Conservation (phyloP, 805 yeast species). For the Ogataea nakhonphanomensis region DNA sequence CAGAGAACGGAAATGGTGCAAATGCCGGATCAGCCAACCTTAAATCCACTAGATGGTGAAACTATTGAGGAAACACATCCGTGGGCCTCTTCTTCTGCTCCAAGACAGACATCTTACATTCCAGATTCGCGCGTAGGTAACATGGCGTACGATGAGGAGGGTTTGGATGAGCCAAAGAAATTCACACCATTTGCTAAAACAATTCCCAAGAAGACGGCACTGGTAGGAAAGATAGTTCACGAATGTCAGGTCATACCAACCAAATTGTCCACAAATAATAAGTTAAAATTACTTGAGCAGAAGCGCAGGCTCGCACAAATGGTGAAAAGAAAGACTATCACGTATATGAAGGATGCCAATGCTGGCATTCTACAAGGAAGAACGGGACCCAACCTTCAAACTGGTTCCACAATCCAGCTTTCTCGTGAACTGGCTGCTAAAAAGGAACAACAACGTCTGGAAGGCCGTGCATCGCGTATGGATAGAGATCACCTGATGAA, state of each 20-base stretch:
- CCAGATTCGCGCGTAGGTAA: slow-evolving; percentile 24
- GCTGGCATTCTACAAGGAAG: slow-evolving; percentile 88
- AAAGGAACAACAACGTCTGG: slow-evolving; percentile 51
- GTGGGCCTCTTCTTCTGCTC: slow-evolving; percentile 28
- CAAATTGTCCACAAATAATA: slow-evolving; percentile 65
- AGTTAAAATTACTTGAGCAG: slow-evolving; percentile 49
- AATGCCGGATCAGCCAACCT: slow-evolving; percentile 51
- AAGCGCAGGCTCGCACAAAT: slow-evolving; percentile 28
- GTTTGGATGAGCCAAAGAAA: slow-evolving; percentile 27
- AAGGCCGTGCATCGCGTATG: slow-evolving; percentile 91
- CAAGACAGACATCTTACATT: slow-evolving; percentile 18
- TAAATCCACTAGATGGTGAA: slow-evolving; percentile 38
- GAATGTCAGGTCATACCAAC: slow-evolving; percentile 89
- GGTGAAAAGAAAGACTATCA: slow-evolving; percentile 45
- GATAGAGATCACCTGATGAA: slow-evolving; percentile 90
- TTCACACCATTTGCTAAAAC: slow-evolving; percentile 81
- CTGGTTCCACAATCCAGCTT: slow-evolving; percentile 65
- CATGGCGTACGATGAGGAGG: slow-evolving; percentile 5
- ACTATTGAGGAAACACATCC: slow-evolving; percentile 32
- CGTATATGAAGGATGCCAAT: slow-evolving; percentile 56
- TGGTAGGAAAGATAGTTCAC: slow-evolving; percentile 85
- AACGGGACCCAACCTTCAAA: slow-evolving; percentile 77
- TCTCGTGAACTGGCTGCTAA: slow-evolving; percentile 54
- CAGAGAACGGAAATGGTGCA: slow-evolving; percentile 49
- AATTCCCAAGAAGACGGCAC: slow-evolving; percentile 81